Conservation (phyloP, 2,329 filamentous ascomycete genomes). For the Basipetospora chlamydospora region DNA sequence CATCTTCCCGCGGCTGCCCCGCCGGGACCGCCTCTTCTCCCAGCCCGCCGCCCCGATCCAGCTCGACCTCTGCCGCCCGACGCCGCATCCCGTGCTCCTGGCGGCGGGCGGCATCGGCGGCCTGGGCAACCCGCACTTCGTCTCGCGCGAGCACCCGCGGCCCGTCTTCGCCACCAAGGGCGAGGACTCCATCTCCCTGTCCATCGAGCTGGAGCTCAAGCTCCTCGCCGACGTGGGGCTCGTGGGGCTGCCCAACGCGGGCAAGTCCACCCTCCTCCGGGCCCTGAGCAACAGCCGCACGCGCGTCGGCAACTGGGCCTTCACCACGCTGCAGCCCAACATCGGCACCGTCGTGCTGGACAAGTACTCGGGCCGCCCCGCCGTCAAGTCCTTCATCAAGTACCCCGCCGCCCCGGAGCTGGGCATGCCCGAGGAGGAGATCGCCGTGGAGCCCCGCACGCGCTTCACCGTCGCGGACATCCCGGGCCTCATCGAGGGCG, state of each 20-base stretch:
- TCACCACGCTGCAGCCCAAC: conserved; percentile 88
- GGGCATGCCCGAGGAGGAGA: conserved; percentile 25
- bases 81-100: conserved; percentile 70
- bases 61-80: conserved; percentile 60
- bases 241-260: conserved; percentile 88
- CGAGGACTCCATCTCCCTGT: conserved; percentile 62
- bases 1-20: conserved; percentile 34
- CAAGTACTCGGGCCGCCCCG: conserved; percentile 63
- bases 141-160: conserved; percentile 55
- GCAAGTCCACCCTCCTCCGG: conserved; percentile 83
- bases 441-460: conserved; percentile 44
- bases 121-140: conserved; percentile 86
- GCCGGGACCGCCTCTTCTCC: conserved; percentile 38
- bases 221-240: conserved; percentile 88
- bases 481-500: conserved; percentile 81
- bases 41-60: conserved; percentile 62
- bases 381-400: conserved; percentile 21
- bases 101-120: conserved; percentile 81
- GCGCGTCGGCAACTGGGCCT: conserved; percentile 86
- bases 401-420: conserved; percentile 16
- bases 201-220: conserved; percentile 81
- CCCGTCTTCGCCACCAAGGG: conserved; percentile 85
- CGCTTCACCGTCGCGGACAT: conserved; percentile 93
- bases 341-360: conserved; percentile 94
- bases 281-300: conserved; percentile 80